Conservation (phyloP, 2,329 filamentous ascomycete species). For the Macrophomina pseudophaseolina region DNA sequence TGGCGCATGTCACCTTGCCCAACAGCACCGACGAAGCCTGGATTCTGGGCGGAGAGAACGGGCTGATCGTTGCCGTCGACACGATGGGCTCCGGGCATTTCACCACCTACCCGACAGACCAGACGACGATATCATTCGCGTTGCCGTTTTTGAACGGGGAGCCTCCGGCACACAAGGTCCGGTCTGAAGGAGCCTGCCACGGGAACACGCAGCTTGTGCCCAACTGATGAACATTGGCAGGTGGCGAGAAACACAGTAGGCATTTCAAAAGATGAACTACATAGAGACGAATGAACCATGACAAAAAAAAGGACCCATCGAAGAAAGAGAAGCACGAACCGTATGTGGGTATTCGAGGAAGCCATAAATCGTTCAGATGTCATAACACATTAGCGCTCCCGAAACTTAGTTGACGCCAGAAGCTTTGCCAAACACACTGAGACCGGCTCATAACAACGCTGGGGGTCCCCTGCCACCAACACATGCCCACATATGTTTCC, state of each 20-base stretch:
- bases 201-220: conserved; percentile 2
- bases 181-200: conserved; percentile 14
- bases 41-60: conserved; percentile 41
- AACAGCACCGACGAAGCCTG: conserved; percentile 35
- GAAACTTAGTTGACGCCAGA: not conserved
- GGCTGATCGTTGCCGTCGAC: conserved; percentile 40
- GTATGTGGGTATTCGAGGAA: not conserved
- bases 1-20: conserved; percentile 41
- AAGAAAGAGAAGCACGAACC: not conserved
- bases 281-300: too few species aligned
- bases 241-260: not conserved
- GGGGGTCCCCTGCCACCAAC: not conserved
- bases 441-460: not conserved
- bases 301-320: not conserved
- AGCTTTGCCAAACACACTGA: not conserved
- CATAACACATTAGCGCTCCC: not conserved
- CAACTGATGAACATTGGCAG: not conserved
- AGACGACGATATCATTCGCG: conserved; percentile 36
- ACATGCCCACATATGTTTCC: not conserved
- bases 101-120: conserved; percentile 40
- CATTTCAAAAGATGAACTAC: too few species aligned
- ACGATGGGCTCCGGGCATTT: conserved; percentile 39
- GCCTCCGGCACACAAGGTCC: conserved; percentile 31
- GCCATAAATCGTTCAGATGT: not conserved
- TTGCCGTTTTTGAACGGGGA: conserved; percentile 37